phyloP scores from a whole-genome alignment of 164 flowering plant species.

The Umbilicus rupestris region DNA sequence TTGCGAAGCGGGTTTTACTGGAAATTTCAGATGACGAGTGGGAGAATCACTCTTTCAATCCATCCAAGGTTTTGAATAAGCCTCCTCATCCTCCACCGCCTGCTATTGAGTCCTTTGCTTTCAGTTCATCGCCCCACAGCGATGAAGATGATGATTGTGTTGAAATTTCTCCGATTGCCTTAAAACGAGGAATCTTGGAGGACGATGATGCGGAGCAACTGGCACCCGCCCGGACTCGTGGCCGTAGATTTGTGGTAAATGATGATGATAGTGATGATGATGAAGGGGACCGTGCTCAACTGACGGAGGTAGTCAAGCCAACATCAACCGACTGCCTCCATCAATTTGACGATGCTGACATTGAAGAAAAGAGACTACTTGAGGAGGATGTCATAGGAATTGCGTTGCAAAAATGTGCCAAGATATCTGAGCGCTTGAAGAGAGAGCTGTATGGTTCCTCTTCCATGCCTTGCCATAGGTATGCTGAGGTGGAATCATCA shows the following conservation, averaged over 20 bases:
- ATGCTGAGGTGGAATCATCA: slow-evolving; percentile 63
- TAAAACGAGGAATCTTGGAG: slow-evolving; percentile 17
- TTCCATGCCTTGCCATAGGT: slow-evolving; percentile 37
- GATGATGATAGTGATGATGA: slow-evolving; percentile 31
- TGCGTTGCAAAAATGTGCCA: slow-evolving; percentile 80
- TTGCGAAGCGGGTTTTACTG: not conserved
- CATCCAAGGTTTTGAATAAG: slow-evolving; percentile 43
- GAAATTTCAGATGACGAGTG: slow-evolving; percentile 72
- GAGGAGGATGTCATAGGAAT: slow-evolving; percentile 69
- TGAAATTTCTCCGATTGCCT: slow-evolving; percentile 4
- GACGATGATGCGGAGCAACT: slow-evolving; percentile 49
- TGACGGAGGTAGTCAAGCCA: not conserved
- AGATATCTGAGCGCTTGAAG: slow-evolving; percentile 59
- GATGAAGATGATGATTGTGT: slow-evolving; percentile 20
- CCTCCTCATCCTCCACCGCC: slow-evolving; percentile 34
- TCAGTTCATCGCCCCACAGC: slow-evolving; percentile 5
- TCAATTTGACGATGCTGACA: slow-evolving; percentile 17
- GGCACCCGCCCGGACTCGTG: slow-evolving; percentile 24
- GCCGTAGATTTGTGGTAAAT: slow-evolving; percentile 56
- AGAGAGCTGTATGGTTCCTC: slow-evolving; percentile 69
- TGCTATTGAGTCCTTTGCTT: slow-evolving; percentile 69
- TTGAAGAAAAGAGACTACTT: slow-evolving; percentile 19
- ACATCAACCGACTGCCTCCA: not conserved
- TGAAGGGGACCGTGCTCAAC: slow-evolving; percentile 16
- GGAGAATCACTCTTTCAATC: slow-evolving; percentile 44